phyloP scores from a whole-genome alignment of 129 eudicot species.

The Sambucus nigra region DNA sequence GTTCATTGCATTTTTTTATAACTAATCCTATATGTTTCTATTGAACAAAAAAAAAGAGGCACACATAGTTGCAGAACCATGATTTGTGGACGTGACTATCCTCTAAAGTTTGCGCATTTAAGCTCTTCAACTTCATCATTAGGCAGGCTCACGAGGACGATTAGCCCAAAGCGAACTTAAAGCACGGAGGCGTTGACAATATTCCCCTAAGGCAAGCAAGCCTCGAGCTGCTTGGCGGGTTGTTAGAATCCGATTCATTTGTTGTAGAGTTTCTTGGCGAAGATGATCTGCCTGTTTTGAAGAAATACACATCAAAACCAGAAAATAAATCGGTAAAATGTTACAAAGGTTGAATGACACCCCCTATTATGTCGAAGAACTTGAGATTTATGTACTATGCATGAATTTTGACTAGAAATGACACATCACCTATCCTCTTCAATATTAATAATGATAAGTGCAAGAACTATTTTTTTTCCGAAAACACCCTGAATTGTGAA shows the following conservation, averaged over 20 bases:
- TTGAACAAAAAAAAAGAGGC: no score
- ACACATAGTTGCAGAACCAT: neutral
- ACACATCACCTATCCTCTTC: no score
- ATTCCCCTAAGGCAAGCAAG: slow-evolving; percentile 74
- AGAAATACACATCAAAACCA: neutral
- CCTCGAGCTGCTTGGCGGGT: slow-evolving; percentile 82
- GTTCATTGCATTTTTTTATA: no score
- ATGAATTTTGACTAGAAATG: no score
- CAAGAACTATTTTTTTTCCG: no score
- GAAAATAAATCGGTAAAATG: no score
- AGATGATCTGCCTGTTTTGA: slow-evolving; percentile 75
- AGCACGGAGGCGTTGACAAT: slow-evolving; percentile 70
- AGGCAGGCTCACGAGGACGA: slow-evolving; percentile 44
- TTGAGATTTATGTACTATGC: no score
- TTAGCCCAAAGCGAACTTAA: slow-evolving; percentile 64
- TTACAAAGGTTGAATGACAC: no score
- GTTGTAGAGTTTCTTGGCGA: slow-evolving; percentile 66
- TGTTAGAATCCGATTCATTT: slow-evolving; percentile 52
- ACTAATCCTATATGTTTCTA: no score
- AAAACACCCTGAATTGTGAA: no score
- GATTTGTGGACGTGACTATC: neutral
- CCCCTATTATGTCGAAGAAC: no score
- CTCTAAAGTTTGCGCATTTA: neutral
- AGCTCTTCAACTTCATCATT: neutral
- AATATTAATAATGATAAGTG: no score